Evolutionary conservation across 192 early-diverging fungal species (phyloP).

Genomic region (Umbelopsis sp.): DNA sequence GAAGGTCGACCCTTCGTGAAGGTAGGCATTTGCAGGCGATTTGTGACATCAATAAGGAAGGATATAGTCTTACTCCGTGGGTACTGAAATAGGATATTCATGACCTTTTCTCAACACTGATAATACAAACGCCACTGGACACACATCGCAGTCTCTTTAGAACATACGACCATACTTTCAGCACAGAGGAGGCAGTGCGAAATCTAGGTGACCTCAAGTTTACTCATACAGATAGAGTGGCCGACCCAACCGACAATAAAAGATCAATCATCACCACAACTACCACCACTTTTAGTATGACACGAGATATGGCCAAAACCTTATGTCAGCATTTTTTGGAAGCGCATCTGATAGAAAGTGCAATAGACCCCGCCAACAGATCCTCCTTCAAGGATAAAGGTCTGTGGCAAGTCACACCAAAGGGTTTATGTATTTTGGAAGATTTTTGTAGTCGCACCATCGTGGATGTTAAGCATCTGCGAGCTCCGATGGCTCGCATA

Average conservation of each 20-base stretch:
- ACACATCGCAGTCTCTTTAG: constrained; percentile 52
- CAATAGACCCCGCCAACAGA: constrained; percentile 44
- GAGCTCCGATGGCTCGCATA: constrained; percentile 22
- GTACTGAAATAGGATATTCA: constrained; percentile 50
- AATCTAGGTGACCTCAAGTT: constrained; percentile 52
- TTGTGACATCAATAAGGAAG: not conserved
- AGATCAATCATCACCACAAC: constrained; percentile 51
- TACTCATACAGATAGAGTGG: constrained; percentile 45
- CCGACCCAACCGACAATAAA: constrained; percentile 54
- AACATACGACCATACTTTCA: constrained; percentile 56
- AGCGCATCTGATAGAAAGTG: constrained; percentile 51
- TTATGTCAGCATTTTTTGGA: constrained; percentile 62
- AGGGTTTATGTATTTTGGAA: constrained; percentile 51
- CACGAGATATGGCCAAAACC: constrained; percentile 56
- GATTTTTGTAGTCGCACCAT: constrained; percentile 35
- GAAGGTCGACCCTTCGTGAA: constrained; percentile 61
- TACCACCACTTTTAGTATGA: constrained; percentile 62
- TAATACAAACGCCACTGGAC: constrained; percentile 52
- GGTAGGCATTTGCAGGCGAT: constrained; percentile 36
- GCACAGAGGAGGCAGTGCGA: constrained; percentile 55
- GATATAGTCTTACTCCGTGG: not conserved
- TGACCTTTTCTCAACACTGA: constrained; percentile 59
- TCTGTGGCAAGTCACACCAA: constrained; percentile 50
- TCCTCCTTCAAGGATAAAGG: constrained; percentile 46
- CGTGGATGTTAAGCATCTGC: constrained; percentile 24